Evolutionary conservation across 768 basidiomycete genomes (phyloP).

Genomic region (Mycena metata): DNA sequence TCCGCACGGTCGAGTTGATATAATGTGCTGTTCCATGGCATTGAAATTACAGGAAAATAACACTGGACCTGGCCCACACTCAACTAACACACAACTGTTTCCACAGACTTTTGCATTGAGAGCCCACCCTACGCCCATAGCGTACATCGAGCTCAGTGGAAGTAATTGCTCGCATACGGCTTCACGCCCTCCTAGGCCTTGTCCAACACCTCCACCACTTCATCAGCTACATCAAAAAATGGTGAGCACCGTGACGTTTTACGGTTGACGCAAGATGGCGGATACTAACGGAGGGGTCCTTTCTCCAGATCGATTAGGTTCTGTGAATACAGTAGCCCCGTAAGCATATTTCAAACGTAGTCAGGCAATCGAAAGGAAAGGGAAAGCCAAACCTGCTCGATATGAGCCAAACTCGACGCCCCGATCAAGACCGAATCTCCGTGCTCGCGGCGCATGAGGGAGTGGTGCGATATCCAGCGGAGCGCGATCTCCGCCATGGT

Average conservation of each 20-base stretch:
- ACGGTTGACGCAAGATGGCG: not conserved
- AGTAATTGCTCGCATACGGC: not conserved
- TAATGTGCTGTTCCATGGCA: too few relatives aligned
- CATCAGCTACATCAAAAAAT: not conserved
- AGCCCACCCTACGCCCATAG: too few relatives aligned
- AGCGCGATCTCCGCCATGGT: constrained; percentile 68
- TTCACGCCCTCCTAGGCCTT: constrained; percentile 6
- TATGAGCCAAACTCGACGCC: constrained; percentile 4
- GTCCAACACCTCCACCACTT: constrained; percentile 6
- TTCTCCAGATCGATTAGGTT: not conserved
- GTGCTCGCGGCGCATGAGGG: constrained; percentile 3
- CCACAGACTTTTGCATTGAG: too few relatives aligned
- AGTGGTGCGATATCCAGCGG: constrained; percentile 73
- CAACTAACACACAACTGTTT: too few relatives aligned
- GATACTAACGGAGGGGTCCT: not conserved
- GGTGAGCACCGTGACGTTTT: not conserved
- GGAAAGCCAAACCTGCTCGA: constrained; percentile 7
- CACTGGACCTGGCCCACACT: too few relatives aligned
- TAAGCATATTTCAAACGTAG: too few relatives aligned
- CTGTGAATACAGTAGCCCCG: not conserved
- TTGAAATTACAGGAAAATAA: too few relatives aligned
- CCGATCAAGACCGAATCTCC: constrained; percentile 19
- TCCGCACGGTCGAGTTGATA: too few relatives aligned
- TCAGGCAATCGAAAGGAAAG: too few relatives aligned
- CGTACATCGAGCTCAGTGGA: not conserved